These are phyloP conservation scores for Sphenostylis stenocarpa DNA, from an alignment of 306 rosid species.

Conservation along the genomic window DNA sequence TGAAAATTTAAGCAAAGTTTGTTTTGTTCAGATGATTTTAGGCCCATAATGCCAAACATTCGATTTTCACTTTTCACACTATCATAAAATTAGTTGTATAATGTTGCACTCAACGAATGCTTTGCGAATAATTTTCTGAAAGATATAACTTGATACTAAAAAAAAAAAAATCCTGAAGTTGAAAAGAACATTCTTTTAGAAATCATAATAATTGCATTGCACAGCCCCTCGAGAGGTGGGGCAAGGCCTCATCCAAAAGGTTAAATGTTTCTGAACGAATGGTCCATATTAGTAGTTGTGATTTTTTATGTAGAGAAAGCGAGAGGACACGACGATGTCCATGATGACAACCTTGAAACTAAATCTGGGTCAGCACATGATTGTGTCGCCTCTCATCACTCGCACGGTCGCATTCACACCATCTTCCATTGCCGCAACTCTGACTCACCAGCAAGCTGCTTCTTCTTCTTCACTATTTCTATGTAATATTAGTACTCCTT, in stretches of 20 bases:
- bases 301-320: not conserved
- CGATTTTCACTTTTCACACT: too few species aligned
- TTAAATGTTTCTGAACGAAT: not conserved
- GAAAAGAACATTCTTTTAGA: not conserved
- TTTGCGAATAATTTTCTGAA: not conserved
- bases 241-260: constrained; percentile 6
- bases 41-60: not conserved
- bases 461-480: constrained; percentile 22
- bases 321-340: not conserved
- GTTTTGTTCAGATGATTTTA: not conserved
- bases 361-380: constrained; percentile 3
- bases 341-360: constrained; percentile 34
- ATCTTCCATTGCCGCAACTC: not conserved
- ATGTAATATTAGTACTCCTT: not conserved
- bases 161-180: not conserved
- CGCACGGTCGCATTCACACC: constrained; percentile 22
- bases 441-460: constrained; percentile 14
- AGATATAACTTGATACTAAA: not conserved
- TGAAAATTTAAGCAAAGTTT: not conserved
- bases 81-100: too few species aligned
- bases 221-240: not conserved
- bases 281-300: constrained; percentile 28
- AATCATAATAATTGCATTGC: not conserved
- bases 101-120: not conserved
- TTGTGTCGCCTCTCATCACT: constrained; percentile 5